Base-by-base conservation (phyloP, 1,284 basidiomycete genomes). In the Takashimella koratensis region DNA sequence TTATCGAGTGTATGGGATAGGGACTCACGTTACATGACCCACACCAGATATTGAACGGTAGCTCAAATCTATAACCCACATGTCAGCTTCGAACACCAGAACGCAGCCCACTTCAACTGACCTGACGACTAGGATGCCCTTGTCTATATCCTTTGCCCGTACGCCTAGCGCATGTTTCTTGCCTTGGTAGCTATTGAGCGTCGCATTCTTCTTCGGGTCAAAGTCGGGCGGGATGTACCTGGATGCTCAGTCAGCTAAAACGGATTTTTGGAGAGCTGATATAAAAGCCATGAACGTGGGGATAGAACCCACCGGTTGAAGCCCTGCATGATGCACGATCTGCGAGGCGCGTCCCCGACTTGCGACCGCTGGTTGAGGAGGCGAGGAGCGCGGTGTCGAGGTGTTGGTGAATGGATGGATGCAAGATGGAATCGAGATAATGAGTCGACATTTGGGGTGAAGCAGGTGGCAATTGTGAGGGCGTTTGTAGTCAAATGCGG, bases 1-100 rank as follows among this genome's bases (percentile, higher is more conserved):
- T 36, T 36, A 16, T 36, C 30, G 30, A 8, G 8, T 16, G 30
- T 36, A 8, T 36, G 30, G 19, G 22, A 19, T 21, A 12, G 24
- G n/a, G 2, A 58, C 68, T 46, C 27, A 70, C 71, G 30, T 93
- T 84, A 76, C 94, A 98, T 76, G 86, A 86, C 49, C 86, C 90
- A 68, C 95, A 98, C 93, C 94, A 97, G 62, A 97, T 92, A 71
- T 96, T 93, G 79, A 94, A 98, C 0, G 95, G 95, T 6, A 98
- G 77, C 71, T 95, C 91, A 67, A 95, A 94, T 23, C 70, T 63
- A 40, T 2, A n/a, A n/a, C n/a, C n/a, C n/a, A n/a, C n/a, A n/a
- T n/a, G n/a, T n/a, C n/a, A n/a, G n/a, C n/a, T n/a, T n/a, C n/a
- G n/a, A n/a, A n/a, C n/a, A n/a, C n/a, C n/a, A n/a, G n/a, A n/a